These are phyloP conservation scores for Nothopassalora personata DNA, from an alignment of 2,329 filamentous ascomycete genomes.

Conservation along the genomic window DNA sequence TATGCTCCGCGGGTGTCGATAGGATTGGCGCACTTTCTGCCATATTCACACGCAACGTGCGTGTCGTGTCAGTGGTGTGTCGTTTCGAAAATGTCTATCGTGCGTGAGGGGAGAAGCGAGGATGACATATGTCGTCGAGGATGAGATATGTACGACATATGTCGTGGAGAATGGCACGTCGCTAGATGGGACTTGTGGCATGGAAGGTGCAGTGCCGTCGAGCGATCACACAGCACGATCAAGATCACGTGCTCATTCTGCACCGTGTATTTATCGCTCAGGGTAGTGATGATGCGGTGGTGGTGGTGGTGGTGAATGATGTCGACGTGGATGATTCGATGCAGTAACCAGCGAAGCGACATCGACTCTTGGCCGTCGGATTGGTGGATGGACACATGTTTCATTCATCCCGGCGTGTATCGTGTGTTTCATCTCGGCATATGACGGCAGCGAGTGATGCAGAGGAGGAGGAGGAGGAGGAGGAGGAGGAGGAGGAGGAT, in stretches of 20 bases:
- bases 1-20: slow-evolving; percentile 58
- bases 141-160: not conserved
- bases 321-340: not conserved
- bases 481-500: too few species aligned
- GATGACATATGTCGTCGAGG: not conserved
- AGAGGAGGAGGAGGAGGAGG: too few species aligned
- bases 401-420: not conserved
- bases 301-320: not conserved
- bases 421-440: not conserved
- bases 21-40: slow-evolving; percentile 48
- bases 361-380: not conserved
- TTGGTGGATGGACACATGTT: not conserved
- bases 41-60: slow-evolving; percentile 5
- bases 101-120: not conserved
- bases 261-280: not conserved
- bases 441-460: not conserved
- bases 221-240: not conserved
- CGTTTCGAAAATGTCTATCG: not conserved
- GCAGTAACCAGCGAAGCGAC: too few species aligned
- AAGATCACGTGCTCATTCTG: not conserved
- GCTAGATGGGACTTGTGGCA: not conserved
- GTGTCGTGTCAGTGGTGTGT: not conserved
- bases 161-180: not conserved
- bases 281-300: not conserved
- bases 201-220: not conserved